A percentile compares a stretch with the other conserved stretches of the same genome.
Evolutionary conservation across 352 stramenopile genomes (phyloP).

Genomic region (Globisporangium takayamanum): DNA sequence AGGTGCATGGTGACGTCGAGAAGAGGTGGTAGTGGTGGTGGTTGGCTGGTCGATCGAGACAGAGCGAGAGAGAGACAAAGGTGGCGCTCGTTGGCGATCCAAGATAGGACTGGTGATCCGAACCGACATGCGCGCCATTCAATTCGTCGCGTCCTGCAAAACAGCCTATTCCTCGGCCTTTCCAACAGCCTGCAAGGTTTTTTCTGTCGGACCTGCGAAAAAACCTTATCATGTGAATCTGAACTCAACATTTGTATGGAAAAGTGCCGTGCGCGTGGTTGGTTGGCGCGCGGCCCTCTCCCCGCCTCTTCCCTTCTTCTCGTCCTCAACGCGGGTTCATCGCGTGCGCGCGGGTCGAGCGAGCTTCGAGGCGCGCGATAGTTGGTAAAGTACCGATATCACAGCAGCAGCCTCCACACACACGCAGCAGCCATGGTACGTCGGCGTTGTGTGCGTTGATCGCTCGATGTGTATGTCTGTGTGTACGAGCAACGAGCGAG

Average conservation of each 20-base stretch:
- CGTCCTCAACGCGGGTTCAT: slow-evolving; percentile 4
- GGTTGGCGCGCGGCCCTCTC: slow-evolving; percentile 24
- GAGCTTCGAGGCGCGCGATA: not conserved
- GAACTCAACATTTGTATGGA: slow-evolving; percentile 26
- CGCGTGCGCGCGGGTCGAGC: not conserved
- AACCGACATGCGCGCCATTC: not conserved
- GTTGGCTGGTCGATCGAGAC: slow-evolving; percentile 3
- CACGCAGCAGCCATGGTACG: too few species aligned
- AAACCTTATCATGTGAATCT: not conserved
- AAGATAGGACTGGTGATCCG: not conserved
- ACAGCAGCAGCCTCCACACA: too few species aligned
- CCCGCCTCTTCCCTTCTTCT: slow-evolving; percentile 23
- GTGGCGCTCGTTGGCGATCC: too few species aligned
- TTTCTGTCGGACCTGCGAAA: not conserved
- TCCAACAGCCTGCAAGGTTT: not conserved
- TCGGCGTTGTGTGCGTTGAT: too few species aligned
- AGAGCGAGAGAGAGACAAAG: not conserved
- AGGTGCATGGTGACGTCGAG: slow-evolving; percentile 91
- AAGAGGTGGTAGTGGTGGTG: not conserved
- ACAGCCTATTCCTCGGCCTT: not conserved
- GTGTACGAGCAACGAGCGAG: too few species aligned
- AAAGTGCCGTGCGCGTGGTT: slow-evolving; percentile 10
- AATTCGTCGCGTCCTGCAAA: not conserved
- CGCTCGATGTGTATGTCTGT: too few species aligned
- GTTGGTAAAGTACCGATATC: too few species aligned